phyloP scores from a whole-genome alignment of 805 yeast species.

The Candida caryicola region DNA sequence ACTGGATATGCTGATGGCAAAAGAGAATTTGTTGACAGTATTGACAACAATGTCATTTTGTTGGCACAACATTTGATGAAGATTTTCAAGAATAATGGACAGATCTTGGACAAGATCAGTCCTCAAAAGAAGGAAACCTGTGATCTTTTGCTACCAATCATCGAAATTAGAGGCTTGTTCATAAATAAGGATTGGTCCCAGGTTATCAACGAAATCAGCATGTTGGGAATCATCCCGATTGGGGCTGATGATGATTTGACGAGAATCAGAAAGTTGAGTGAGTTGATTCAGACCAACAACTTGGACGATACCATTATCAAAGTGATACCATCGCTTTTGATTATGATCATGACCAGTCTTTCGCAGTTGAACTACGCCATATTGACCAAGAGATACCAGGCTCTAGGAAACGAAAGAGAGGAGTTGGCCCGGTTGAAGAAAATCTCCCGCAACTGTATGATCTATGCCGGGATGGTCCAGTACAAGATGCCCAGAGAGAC shows the following conservation, averaged over 20 bases:
- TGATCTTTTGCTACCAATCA: conserved; percentile 59
- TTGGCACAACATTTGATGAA: conserved; percentile 45
- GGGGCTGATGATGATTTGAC: conserved; percentile 46
- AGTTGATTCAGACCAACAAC: conserved; percentile 52
- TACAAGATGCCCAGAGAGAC: conserved; percentile 88
- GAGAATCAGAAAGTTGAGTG: conserved; percentile 63
- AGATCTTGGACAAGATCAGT: conserved; percentile 55
- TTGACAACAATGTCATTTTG: conserved; percentile 47
- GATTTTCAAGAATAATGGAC: conserved; percentile 52
- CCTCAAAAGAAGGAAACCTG: conserved; percentile 62
- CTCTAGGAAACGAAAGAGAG: conserved; percentile 45
- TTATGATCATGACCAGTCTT: conserved; percentile 78
- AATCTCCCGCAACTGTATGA: conserved; percentile 83
- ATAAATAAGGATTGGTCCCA: conserved; percentile 56
- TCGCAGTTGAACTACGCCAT: conserved; percentile 52
- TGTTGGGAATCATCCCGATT: conserved; percentile 66
- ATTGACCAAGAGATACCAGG: conserved; percentile 41
- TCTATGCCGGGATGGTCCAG: conserved; percentile 92
- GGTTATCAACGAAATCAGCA: conserved; percentile 53
- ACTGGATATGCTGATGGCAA: conserved; percentile 30
- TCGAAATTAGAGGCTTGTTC: conserved; percentile 61
- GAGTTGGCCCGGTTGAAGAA: conserved; percentile 52
- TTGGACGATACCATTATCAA: conserved; percentile 71
- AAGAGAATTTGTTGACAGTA: conserved; percentile 31
- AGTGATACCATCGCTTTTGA: conserved; percentile 74